A percentile compares a stretch with the other conserved stretches of the same genome.
These are phyloP conservation scores for Nakaseomyces delphensis DNA, from an alignment of 1,139 yeast genomes.

Conservation along the genomic window DNA sequence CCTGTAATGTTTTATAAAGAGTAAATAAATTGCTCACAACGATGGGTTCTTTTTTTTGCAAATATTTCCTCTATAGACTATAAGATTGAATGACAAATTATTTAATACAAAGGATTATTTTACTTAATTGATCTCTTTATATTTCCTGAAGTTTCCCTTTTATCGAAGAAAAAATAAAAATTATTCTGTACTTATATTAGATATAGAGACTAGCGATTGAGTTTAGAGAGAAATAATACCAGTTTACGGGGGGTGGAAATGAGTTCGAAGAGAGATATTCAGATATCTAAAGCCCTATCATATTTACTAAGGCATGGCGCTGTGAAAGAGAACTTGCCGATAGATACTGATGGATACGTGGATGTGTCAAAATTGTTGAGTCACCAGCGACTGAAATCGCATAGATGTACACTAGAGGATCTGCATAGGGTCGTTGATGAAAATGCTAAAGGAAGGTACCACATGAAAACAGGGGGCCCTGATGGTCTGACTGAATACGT, in stretches of 20 bases:
- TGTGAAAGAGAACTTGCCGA: constrained; percentile 51
- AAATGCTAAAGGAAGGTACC: constrained; percentile 67
- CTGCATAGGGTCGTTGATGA: constrained; percentile 50
- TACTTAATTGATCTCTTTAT: too few relatives aligned
- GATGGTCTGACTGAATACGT: constrained; percentile 36
- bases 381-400: constrained; percentile 52
- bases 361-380: constrained; percentile 43
- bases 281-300: constrained; percentile 66
- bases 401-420: constrained; percentile 48
- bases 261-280: constrained; percentile 37
- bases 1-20: background rate
- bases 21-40: background rate
- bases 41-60: background rate
- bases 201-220: too few relatives aligned
- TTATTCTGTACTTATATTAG: too few relatives aligned
- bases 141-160: too few relatives aligned
- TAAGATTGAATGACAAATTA: too few relatives aligned
- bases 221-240: too few relatives aligned
- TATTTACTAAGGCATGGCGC: constrained; percentile 83
- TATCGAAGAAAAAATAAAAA: background rate
- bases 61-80: background rate
- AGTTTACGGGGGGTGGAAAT: background rate
- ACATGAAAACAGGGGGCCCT: constrained; percentile 28
- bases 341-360: constrained; percentile 63
- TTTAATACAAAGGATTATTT: background rate